Percentiles rank a stretch among this genome's conserved stretches.
Evolutionary conservation across 1,139 yeast species (phyloP).

Genomic region (Hemisphaericaspora xylanilytica): DNA sequence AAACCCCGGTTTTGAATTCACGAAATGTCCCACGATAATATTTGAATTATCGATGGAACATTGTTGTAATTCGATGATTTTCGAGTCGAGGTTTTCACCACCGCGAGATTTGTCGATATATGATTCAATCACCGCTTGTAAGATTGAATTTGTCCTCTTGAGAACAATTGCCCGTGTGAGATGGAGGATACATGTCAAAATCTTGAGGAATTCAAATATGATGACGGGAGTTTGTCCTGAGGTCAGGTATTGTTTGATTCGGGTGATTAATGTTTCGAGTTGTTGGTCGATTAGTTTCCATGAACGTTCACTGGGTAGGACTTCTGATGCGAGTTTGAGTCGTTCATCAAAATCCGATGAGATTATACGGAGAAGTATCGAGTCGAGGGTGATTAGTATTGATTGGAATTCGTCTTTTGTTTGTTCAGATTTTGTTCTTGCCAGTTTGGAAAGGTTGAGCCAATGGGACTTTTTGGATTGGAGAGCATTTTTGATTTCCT

Average conservation of each 20-base stretch:
- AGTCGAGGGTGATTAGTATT: slow-evolving; percentile 32
- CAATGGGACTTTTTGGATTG: slow-evolving; percentile 27
- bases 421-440: slow-evolving; percentile 22
- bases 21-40: slow-evolving; percentile 22
- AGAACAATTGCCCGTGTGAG: slow-evolving; percentile 30
- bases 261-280: slow-evolving; percentile 22
- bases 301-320: slow-evolving; percentile 32
- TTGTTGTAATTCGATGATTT: slow-evolving; percentile 31
- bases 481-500: slow-evolving; percentile 19
- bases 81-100: slow-evolving; percentile 20
- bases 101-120: slow-evolving; percentile 18
- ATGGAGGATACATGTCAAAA: slow-evolving; percentile 30
- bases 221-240: slow-evolving; percentile 18
- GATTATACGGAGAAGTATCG: slow-evolving; percentile 29
- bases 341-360: slow-evolving; percentile 37
- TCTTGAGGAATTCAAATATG: slow-evolving; percentile 22
- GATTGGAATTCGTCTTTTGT: slow-evolving; percentile 24
- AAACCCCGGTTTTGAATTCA: slow-evolving; percentile 27
- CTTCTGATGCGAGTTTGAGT: slow-evolving; percentile 24
- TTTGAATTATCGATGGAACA: slow-evolving; percentile 24
- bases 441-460: slow-evolving; percentile 29
- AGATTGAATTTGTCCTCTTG: slow-evolving; percentile 28
- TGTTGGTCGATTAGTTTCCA: slow-evolving; percentile 35
- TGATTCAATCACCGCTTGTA: slow-evolving; percentile 25
- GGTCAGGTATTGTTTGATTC: slow-evolving; percentile 18